phyloP scores from a whole-genome alignment of 2,329 filamentous ascomycete species.

The Penicillium concentricum region DNA sequence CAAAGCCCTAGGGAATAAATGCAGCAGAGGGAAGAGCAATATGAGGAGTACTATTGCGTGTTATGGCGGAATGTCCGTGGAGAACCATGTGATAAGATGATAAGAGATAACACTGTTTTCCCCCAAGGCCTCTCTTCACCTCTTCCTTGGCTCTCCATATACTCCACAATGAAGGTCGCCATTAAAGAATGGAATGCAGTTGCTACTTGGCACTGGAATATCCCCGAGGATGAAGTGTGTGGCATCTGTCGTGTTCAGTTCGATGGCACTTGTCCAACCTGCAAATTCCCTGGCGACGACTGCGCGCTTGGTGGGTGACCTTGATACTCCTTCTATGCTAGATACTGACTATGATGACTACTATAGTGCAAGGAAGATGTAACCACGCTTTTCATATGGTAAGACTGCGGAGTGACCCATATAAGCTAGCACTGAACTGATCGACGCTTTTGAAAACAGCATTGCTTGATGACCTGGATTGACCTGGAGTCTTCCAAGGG shows the following conservation, averaged over 20 bases:
- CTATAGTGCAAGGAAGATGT: slow-evolving; percentile 86
- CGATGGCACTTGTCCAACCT: slow-evolving; percentile 95
- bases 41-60: slow-evolving; percentile 8
- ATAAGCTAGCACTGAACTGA: slow-evolving; percentile 5
- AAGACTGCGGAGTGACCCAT: slow-evolving; percentile 22
- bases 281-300: slow-evolving; percentile 96
- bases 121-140: not conserved
- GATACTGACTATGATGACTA: slow-evolving; percentile 8
- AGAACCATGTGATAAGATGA: slow-evolving; percentile 20
- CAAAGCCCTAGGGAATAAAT: not conserved
- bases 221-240: slow-evolving; percentile 95
- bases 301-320: slow-evolving; percentile 75
- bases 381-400: slow-evolving; percentile 99
- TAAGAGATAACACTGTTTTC: not conserved
- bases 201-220: slow-evolving; percentile 96
- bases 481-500: slow-evolving; percentile 91
- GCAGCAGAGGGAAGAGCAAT: slow-evolving; percentile 4
- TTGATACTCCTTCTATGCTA: not conserved
- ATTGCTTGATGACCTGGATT: slow-evolving; percentile 86
- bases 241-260: slow-evolving; percentile 98
- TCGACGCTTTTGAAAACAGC: slow-evolving; percentile 51
- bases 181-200: slow-evolving; percentile 93
- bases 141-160: not conserved
- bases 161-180: slow-evolving; percentile 78
- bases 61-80: slow-evolving; percentile 16